Evolutionary conservation across 1,139 yeast species (phyloP), one percentile per base, ranked within the genome.

Genomic region (Taphrina betulina): DNA sequence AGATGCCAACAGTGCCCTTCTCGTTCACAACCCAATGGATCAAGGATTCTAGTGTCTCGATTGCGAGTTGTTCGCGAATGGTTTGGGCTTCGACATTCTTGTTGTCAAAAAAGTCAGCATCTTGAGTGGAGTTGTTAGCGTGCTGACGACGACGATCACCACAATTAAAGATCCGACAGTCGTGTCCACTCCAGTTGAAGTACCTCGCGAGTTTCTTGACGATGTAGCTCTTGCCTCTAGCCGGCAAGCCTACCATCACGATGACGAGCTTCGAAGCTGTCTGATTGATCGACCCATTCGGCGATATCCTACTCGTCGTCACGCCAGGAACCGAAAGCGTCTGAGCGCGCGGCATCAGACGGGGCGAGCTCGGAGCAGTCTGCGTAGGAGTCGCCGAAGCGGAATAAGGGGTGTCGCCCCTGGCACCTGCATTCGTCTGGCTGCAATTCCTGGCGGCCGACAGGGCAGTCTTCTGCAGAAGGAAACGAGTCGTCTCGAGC

Each of bases 161-260:
- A 31, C 90, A 97, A 67, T 90, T 90, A 73, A 90, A 90, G 7
- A 90, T 94, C 60, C 85, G 76, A 61, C 95, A 84, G 64, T 85
- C 89, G 66, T 88, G 95, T 71, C 89, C 95, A 57, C 86, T 79
- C 95, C 96, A 90, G 70, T 90, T 90, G 65, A 90, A 73, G 67
- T 86, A 90, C 58, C 96, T 72, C 10, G 95, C 83, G 48, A 90
- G 76, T 66, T 90, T 90, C 69, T 89, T 90, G 48, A 96, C 88
- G 62, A 90, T 86, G 68, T 89, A 90, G 4, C 94, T 84, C 69
- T 90, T 90, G 3, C 96, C 96, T 53, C 96, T 76, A 0, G 96
- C 96, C 0, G 96, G 96, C 37, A 88, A 72, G 0, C 96, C 96
- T 12, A 89, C 95, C 95, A 88, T 87, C 23, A 92, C 95, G 62